Evolutionary conservation across 2,329 filamentous ascomycete genomes (phyloP).

Genomic region (Phaeomoniella chlamydospora): DNA sequence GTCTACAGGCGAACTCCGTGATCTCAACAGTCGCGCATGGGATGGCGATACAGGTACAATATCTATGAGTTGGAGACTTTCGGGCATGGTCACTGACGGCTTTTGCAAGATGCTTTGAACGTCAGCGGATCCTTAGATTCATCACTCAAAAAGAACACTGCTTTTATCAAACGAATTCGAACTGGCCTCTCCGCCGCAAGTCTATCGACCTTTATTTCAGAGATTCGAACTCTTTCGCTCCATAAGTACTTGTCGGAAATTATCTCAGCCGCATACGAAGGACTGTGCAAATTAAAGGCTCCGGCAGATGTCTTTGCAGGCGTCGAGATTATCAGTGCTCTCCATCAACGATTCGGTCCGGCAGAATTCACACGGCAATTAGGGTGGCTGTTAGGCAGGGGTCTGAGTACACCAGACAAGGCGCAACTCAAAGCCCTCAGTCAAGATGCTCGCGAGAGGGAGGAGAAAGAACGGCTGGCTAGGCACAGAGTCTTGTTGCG

Average conservation of each 20-base stretch:
- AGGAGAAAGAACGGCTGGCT: conserved; percentile 84
- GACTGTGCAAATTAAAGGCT: conserved; percentile 78
- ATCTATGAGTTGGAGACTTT: too few relatives aligned
- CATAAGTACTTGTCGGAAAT: conserved; percentile 97
- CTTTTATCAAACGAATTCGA: conserved; percentile 90
- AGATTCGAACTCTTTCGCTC: conserved; percentile 78
- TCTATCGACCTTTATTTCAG: conserved; percentile 71
- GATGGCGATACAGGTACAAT: conserved; percentile 65
- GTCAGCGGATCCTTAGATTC: conserved; percentile 76
- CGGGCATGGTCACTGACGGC: too few relatives aligned
- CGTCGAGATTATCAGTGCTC: conserved; percentile 84
- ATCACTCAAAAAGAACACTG: conserved; percentile 93
- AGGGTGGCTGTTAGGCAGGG: conserved; percentile 83
- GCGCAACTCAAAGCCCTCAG: conserved; percentile 62
- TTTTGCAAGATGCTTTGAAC: conserved; percentile 54
- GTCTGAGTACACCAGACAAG: conserved; percentile 82
- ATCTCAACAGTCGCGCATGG: conserved; percentile 79
- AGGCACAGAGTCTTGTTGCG: conserved; percentile 76
- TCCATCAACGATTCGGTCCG: conserved; percentile 89
- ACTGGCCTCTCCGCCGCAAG: conserved; percentile 73
- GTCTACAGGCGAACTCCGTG: conserved; percentile 69
- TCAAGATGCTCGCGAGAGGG: conserved; percentile 74
- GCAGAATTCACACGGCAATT: conserved; percentile 81
- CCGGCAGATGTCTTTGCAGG: conserved; percentile 84
- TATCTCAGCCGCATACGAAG: conserved; percentile 89